Conservation (phyloP, 805 yeast genomes). For the Ogataea methylovora region DNA sequence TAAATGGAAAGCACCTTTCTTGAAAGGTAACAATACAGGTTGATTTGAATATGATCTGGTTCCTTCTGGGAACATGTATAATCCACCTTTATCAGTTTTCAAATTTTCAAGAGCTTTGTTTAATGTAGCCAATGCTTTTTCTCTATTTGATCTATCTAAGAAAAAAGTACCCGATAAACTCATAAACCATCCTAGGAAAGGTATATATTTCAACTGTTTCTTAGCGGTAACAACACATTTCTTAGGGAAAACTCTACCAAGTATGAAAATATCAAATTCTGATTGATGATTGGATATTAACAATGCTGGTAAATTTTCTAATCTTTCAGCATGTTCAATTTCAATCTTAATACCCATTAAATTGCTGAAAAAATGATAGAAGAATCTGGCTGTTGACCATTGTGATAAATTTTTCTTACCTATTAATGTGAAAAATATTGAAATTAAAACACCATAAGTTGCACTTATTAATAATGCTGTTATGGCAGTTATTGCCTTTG, state of each 20-base stretch:
- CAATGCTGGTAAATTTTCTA: slow-evolving; percentile 64
- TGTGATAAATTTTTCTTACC: slow-evolving; percentile 81
- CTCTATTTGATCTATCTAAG: slow-evolving; percentile 73
- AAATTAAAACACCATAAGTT: slow-evolving; percentile 70
- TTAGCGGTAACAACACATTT: slow-evolving; percentile 92
- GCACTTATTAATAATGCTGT: slow-evolving; percentile 52
- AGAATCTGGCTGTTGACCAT: slow-evolving; percentile 83
- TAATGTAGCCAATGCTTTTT: slow-evolving; percentile 68
- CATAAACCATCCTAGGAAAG: slow-evolving; percentile 98
- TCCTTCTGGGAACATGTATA: slow-evolving; percentile 96
- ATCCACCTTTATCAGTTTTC: slow-evolving; percentile 57
- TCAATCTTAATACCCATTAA: slow-evolving; percentile 64
- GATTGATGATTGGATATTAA: slow-evolving; percentile 87
- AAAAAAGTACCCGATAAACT: slow-evolving; percentile 82
- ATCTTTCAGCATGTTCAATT: slow-evolving; percentile 56
- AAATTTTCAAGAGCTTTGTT: slow-evolving; percentile 59
- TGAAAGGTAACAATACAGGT: slow-evolving; percentile 76
- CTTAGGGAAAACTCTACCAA: slow-evolving; percentile 81
- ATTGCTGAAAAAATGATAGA: slow-evolving; percentile 52
- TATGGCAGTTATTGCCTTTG: slow-evolving; percentile 49
- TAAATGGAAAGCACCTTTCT: slow-evolving; percentile 96
- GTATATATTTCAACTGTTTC: slow-evolving; percentile 72
- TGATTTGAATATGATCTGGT: slow-evolving; percentile 75
- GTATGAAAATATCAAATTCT: slow-evolving; percentile 71
- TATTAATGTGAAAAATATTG: slow-evolving; percentile 52